phyloP scores from a whole-genome alignment of 495 filamentous ascomycete species.

The Penicillium silybi region DNA sequence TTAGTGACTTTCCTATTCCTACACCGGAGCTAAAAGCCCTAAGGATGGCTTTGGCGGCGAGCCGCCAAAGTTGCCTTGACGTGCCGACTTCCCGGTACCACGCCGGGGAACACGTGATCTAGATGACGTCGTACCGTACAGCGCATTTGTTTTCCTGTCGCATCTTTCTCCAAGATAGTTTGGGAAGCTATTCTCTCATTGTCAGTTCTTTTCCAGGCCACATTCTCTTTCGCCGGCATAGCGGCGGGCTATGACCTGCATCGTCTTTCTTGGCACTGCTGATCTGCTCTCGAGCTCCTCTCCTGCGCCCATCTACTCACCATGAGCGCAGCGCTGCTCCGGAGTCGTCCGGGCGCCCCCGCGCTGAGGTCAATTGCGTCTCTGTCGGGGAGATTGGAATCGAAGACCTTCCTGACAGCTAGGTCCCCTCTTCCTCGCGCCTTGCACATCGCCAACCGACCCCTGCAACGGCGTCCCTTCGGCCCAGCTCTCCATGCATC shows the following conservation, averaged over 20 bases:
- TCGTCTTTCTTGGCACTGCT: constrained; percentile 13
- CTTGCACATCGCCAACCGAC: constrained; percentile 22
- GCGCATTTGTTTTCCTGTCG: not conserved
- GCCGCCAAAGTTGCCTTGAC: not conserved
- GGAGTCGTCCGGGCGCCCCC: constrained; percentile 31
- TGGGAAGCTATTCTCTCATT: constrained; percentile 6
- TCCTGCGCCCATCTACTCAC: constrained; percentile 6
- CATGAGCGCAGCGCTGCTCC: constrained; percentile 40
- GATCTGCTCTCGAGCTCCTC: constrained; percentile 13
- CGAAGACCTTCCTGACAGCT: constrained; percentile 7
- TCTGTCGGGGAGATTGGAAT: constrained; percentile 20
- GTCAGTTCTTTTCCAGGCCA: not conserved
- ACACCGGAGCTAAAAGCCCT: too few species aligned
- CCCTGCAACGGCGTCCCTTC: constrained; percentile 22
- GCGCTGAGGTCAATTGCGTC: constrained; percentile 32
- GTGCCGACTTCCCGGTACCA: constrained; percentile 12
- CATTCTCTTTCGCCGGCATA: constrained; percentile 5
- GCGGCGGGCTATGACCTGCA: constrained; percentile 9
- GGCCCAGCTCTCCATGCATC: constrained; percentile 8
- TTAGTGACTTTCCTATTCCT: not conserved
- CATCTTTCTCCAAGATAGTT: not conserved
- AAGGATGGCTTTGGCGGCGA: too few species aligned
- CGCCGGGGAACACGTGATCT: constrained; percentile 17
- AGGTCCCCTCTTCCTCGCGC: constrained; percentile 16
- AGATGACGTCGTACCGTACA: constrained; percentile 14